Conservation (phyloP, 2,329 filamentous ascomycete genomes). For the Elsinoe ampelina region DNA sequence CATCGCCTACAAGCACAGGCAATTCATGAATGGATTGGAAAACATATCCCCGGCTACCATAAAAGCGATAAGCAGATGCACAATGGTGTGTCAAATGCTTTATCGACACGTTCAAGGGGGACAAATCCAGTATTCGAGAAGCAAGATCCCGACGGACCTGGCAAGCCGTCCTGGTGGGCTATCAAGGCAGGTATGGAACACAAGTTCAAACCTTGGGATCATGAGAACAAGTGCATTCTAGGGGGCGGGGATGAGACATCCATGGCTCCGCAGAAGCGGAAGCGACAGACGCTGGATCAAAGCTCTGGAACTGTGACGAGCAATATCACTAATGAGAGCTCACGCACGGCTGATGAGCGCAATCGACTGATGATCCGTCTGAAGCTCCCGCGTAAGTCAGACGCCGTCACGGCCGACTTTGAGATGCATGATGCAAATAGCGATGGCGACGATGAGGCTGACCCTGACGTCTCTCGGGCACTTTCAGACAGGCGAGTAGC, state of each 20-base stretch:
- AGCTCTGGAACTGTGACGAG: background rate
- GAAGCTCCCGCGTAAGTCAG: no score
- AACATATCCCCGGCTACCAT: conserved; percentile 22
- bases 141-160: background rate
- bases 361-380: no score
- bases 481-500: no score
- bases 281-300: background rate
- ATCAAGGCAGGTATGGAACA: conserved; percentile 19
- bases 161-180: conserved; percentile 15
- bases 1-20: conserved; percentile 18
- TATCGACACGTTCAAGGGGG: background rate
- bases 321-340: no score
- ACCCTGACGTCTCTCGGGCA: no score
- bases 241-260: background rate
- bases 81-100: conserved; percentile 1
- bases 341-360: no score
- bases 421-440: no score
- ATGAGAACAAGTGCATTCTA: background rate
- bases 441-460: no score
- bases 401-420: no score
- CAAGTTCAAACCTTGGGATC: conserved; percentile 20
- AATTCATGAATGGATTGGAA: conserved; percentile 23
- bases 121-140: background rate
- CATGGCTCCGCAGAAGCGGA: background rate
- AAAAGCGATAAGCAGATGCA: conserved; percentile 17